Base-by-base conservation (phyloP, 116 monocot genomes). In the Phalaenopsis hybrid region DNA sequence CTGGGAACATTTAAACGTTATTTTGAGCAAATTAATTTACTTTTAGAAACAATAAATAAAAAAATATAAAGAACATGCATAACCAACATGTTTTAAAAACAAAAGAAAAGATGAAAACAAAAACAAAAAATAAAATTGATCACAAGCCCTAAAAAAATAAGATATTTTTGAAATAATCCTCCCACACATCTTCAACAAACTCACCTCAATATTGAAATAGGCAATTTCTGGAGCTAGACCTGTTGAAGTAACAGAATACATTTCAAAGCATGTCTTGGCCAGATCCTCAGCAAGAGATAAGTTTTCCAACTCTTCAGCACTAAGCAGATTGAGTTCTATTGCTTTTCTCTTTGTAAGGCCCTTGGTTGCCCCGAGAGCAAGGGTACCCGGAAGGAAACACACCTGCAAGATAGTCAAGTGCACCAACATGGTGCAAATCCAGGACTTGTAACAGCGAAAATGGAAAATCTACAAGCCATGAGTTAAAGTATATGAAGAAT, bases 201-300 rank as follows among this genome's bases (percentile, higher is more conserved):
- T 85, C 48, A 98, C 98, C 93, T 98, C 86, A 61, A 86, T 79
- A 78, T 84, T 87, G 81, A 98, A 98, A 79, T 98, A 93, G 76
- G 84, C 92, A 81, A 98, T 98, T 88, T 98, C 98, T 78, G 98
- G 93, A 83, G 98, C 93, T 82, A 98, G 93, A 25, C 95, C 98
- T 74, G 98, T 98, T 52, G 98, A 93, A 49, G 95, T 98, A 8
- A 93, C 98, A n/a, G 88, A 55, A 83, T 98, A 95, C 89, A 95
- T 93, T 82, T 98, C 92, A 87, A 93, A 93, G 79, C 98, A 98
- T 57, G 98, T 98, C 82, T 93, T 98, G 52, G 93, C 92, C 34
- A 98, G 80, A 87, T 98, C 95, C 88, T 98, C 98, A 18, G 95
- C 98, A 72, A 98, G 93, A 16, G 92, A 84, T 81, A 98, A 79